phyloP scores from a whole-genome alignment of 208 protist genomes.

The Zelonia costaricensis region DNA sequence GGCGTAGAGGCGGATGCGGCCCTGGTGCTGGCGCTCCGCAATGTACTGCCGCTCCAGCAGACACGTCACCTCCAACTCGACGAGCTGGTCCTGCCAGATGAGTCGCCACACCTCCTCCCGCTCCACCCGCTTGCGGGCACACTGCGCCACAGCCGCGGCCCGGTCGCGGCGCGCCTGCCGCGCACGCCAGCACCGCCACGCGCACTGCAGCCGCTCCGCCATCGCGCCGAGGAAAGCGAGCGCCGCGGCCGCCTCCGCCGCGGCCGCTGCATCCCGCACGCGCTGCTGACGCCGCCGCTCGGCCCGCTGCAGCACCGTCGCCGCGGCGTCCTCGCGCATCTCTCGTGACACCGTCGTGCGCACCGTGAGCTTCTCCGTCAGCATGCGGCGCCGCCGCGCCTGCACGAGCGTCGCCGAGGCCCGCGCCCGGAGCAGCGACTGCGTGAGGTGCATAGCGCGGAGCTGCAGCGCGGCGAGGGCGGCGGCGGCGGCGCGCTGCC shows the following conservation, averaged over 20 bases:
- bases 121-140: slow-evolving; percentile 38
- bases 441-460: background rate
- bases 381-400: slow-evolving; percentile 1
- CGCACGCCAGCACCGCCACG: slow-evolving; percentile 41
- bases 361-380: slow-evolving; percentile 42
- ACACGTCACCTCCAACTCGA: slow-evolving; percentile 24
- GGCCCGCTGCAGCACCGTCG: slow-evolving; percentile 41
- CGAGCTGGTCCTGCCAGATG: slow-evolving; percentile 29
- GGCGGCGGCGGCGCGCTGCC: slow-evolving; percentile 12
- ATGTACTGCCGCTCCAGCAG: slow-evolving; percentile 33
- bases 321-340: slow-evolving; percentile 46
- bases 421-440: slow-evolving; percentile 18
- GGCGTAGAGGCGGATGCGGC: slow-evolving; percentile 12
- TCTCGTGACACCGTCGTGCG: slow-evolving; percentile 28
- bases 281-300: slow-evolving; percentile 32
- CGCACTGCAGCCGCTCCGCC: slow-evolving; percentile 39
- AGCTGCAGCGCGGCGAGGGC: background rate
- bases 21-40: slow-evolving; percentile 24
- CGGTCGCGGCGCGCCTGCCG: slow-evolving; percentile 20
- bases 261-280: slow-evolving; percentile 12
- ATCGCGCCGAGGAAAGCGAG: slow-evolving; percentile 8
- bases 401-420: background rate
- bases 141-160: slow-evolving; percentile 3
- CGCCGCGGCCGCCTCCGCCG: slow-evolving; percentile 14
- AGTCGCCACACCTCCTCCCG: slow-evolving; percentile 44